Base-by-base conservation (phyloP, 352 stramenopile genomes). In the Pythium diclinum region DNA sequence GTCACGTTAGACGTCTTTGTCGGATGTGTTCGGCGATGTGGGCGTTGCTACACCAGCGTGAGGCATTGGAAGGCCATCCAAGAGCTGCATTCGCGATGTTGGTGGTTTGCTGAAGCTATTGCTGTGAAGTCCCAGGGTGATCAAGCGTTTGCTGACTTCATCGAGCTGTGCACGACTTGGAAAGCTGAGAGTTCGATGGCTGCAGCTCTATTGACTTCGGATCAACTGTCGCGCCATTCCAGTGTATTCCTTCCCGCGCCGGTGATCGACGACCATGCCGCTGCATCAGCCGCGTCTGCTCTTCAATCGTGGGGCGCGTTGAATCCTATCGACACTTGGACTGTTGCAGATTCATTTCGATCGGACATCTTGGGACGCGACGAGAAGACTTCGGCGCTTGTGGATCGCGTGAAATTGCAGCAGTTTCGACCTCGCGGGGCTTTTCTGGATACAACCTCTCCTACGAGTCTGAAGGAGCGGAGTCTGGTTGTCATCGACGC, bases 261-360 rank as follows among this genome's bases (percentile, higher is more conserved):
- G 8, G 4, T 44, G 21, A 56, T 49, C 28, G 56, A 60, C 25
- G 44, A 32, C 9, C 13, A 46, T 3, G 53, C 48, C 2, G 48
- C 33, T 6, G 13, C 56, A 23, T 49, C 42, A 48, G 63, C 63
- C 2, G 19, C 32, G 3, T 16, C 30, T n/a, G 7, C 54, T n/a
- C 13, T 69, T 25, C 21, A 61, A 23, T 44, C 62, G n/a, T 69
- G 63, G 63, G 56, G 63, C 17, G 56, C 55, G n/a, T 25, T 69
- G 9, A 44, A 32, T 56, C 25, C 23, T 17, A 32, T 28, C 25
- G 63, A 69, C 19, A 40, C n/a, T 9, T 63, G 32, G n/a, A 59
- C 16, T 33, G 54, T 57, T 30, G 44, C 44, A 30, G 30, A 48
- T 44, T 30, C 19, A 1, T 33, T 34, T 9, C 14, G 3, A 14